Evolutionary conservation across 192 early-diverging fungal species (phyloP).

Genomic region (Spizellomyces punctatus): DNA sequence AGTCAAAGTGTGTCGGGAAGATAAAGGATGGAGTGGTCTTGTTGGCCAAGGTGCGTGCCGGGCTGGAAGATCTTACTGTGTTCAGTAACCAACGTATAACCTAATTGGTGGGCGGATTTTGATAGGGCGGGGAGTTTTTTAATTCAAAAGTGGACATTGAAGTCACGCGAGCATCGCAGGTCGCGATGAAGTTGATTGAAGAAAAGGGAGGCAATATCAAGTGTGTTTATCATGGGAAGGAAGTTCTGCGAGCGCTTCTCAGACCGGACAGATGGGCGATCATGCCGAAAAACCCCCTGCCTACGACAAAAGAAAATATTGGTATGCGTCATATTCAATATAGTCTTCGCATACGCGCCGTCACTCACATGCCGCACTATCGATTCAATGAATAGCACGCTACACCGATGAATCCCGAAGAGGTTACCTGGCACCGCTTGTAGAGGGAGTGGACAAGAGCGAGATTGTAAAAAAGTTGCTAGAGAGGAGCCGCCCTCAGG

Average conservation of each 20-base stretch:
- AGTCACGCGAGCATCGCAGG: conserved; percentile 76
- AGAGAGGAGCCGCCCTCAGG: conserved; percentile 17
- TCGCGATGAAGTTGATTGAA: conserved; percentile 83
- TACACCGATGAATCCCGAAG: conserved; percentile 71
- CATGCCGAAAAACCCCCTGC: conserved; percentile 30
- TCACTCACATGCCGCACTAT: conserved; percentile 11
- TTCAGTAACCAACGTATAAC: background rate
- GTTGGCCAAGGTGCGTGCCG: conserved; percentile 47
- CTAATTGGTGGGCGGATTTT: background rate
- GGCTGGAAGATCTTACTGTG: background rate
- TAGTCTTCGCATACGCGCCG: background rate
- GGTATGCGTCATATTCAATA: background rate
- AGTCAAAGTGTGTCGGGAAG: conserved; percentile 65
- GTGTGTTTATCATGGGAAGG: conserved; percentile 76
- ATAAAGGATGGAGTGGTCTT: conserved; percentile 88
- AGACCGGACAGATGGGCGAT: conserved; percentile 79
- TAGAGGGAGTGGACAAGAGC: conserved; percentile 18
- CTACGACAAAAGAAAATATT: conserved; percentile 12
- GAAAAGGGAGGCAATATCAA: conserved; percentile 78
- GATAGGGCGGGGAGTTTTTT: conserved; percentile 76
- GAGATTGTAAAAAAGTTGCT: conserved; percentile 32
- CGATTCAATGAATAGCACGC: conserved; percentile 30
- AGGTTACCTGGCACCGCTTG: conserved; percentile 69
- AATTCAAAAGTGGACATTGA: conserved; percentile 79
- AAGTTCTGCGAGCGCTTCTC: conserved; percentile 73